Percentiles rank a stretch among this genome's conserved stretches.
Conservation (phyloP, 1,284 basidiomycete genomes). For the Cystobasidium slooffiae region DNA sequence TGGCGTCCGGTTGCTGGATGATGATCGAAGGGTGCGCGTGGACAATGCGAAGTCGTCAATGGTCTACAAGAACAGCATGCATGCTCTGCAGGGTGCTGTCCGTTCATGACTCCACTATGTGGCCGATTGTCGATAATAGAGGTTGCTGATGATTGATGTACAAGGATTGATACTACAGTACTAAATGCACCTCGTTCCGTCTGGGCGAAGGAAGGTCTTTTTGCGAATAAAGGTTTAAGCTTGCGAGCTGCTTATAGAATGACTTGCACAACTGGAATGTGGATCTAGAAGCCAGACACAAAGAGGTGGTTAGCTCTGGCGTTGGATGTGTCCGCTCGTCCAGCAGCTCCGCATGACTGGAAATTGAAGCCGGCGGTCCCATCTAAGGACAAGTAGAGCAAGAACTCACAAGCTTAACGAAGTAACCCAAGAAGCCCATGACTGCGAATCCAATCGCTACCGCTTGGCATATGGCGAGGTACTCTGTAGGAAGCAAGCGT, state of each 20-base stretch:
- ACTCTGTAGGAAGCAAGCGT: constrained; percentile 66
- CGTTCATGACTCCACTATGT: neutral
- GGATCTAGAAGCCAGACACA: neutral
- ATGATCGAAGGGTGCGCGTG: too few relatives aligned
- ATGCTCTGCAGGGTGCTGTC: too few relatives aligned
- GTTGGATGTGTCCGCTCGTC: neutral
- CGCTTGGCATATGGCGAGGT: constrained; percentile 86
- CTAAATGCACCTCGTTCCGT: neutral
- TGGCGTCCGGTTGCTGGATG: too few relatives aligned
- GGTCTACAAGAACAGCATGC: too few relatives aligned
- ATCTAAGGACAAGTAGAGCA: neutral
- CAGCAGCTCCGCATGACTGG: constrained; percentile 29
- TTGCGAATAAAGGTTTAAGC: neutral
- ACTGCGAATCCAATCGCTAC: constrained; percentile 93
- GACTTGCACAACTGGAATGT: constrained; percentile 33
- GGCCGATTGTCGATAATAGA: neutral
- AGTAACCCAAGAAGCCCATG: constrained; percentile 79
- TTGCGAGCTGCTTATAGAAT: constrained; percentile 2
- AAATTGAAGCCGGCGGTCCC: neutral
- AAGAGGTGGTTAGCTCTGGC: neutral
- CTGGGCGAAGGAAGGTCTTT: neutral
- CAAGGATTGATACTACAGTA: constrained; percentile 10
- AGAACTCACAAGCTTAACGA: constrained; percentile 52
- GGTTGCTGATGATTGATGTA: constrained; percentile 5
- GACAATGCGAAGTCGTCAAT: too few relatives aligned